Conservation (phyloP, 441 rosid species). For the Aleurites moluccanus region DNA sequence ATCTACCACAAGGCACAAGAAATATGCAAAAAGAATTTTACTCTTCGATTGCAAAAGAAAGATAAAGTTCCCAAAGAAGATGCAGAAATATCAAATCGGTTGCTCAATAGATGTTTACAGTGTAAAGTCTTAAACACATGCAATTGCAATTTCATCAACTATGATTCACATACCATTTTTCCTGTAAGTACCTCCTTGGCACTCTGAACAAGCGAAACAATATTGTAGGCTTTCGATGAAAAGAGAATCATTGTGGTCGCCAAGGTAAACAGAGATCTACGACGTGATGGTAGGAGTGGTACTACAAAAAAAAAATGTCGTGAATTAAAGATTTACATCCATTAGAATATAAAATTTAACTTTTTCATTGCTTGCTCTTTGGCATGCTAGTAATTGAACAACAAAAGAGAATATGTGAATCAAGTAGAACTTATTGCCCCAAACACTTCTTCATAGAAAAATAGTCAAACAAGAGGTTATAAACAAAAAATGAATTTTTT, state of each 20-base stretch:
- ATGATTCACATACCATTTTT: constrained; percentile 50
- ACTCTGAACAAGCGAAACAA: constrained; percentile 50
- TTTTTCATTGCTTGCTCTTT: background rate
- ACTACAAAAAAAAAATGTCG: constrained; percentile 49
- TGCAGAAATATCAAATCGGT: background rate
- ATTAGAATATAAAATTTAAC: background rate
- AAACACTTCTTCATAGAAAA: background rate
- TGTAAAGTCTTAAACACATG: constrained; percentile 13
- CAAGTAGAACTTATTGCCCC: background rate
- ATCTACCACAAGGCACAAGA: background rate
- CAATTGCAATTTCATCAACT: constrained; percentile 12
- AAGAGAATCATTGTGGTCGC: constrained; percentile 88
- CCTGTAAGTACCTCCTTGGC: constrained; percentile 57
- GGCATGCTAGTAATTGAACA: background rate
- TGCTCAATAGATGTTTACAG: constrained; percentile 5
- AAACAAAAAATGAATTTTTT: background rate
- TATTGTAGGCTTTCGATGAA: constrained; percentile 72
- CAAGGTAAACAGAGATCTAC: constrained; percentile 82
- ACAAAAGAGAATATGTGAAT: background rate
- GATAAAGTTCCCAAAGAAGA: constrained; percentile 3
- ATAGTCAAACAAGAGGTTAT: background rate
- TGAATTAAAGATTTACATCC: constrained; percentile 17
- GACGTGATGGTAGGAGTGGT: constrained; percentile 66
- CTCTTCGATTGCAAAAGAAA: background rate
- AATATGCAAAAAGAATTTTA: background rate